These are phyloP conservation scores for Scortechinia acanthostroma DNA, from an alignment of 2,329 filamentous ascomycete genomes.

Conservation along the genomic window DNA sequence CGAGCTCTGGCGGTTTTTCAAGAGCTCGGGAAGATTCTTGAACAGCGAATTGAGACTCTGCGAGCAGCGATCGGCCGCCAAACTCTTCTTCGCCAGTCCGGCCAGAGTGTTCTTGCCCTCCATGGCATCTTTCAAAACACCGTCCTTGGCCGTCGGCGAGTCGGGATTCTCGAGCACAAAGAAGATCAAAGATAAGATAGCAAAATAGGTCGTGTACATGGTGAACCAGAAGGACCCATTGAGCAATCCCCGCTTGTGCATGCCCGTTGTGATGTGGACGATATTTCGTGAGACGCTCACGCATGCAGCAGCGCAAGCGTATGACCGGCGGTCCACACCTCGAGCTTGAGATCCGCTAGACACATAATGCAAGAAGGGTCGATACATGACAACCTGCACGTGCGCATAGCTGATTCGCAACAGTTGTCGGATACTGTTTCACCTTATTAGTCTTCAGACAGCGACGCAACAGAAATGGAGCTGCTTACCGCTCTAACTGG, in stretches of 20 bases:
- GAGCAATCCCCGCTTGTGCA: constrained; percentile 68
- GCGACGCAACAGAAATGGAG: constrained; percentile 4
- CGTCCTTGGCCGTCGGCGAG: constrained; percentile 31
- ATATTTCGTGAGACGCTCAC: constrained; percentile 65
- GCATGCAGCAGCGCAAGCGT: constrained; percentile 61
- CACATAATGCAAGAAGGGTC: constrained; percentile 78
- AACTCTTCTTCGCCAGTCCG: background rate
- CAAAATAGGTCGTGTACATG: constrained; percentile 77
- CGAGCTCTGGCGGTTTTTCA: constrained; percentile 2
- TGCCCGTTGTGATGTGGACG: constrained; percentile 72
- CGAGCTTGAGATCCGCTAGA: constrained; percentile 49
- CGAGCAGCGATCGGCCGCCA: background rate
- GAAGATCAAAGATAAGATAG: constrained; percentile 72
- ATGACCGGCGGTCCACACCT: constrained; percentile 68
- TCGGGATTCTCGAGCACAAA: constrained; percentile 76
- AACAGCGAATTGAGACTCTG: background rate
- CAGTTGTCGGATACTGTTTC: constrained; percentile 56
- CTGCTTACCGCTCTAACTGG: constrained; percentile 71
- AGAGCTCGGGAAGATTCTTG: background rate
- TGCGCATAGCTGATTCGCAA: constrained; percentile 76
- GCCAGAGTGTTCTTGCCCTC: constrained; percentile 1
- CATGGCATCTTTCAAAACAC: constrained; percentile 2
- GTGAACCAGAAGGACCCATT: constrained; percentile 83
- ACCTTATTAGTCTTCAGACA: constrained; percentile 26
- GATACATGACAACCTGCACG: constrained; percentile 75